Base-by-base conservation (phyloP, 2,329 filamentous ascomycete species). In the Penicillium sp. region DNA sequence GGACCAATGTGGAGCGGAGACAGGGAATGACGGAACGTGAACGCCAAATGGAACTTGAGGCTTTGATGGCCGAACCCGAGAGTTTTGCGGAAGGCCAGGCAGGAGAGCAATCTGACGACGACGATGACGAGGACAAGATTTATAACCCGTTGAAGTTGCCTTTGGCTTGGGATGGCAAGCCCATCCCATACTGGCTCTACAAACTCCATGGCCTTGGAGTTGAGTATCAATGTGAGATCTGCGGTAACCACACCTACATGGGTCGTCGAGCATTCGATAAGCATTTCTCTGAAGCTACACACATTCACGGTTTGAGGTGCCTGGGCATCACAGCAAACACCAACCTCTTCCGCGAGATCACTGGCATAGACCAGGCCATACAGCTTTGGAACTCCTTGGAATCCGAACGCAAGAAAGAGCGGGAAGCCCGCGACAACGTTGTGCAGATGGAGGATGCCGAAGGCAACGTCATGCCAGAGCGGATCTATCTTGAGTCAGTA, bases 241-340 rank as follows among this genome's bases (percentile, higher is more conserved):
- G 94, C 68, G 94, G 94, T 50, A 97, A 97, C 73, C 96, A 91
- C 66, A 91, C 96, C n/a, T 97, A 97, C 76, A 96, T 96, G 88
- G 94, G 94, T 14, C 83, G 94, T 22, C 84, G 94, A 44, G 92
- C 92, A 1, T 99, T 96, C 64, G 94, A 99, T 69, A 99, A 99
- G 78, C 94, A 99, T 71, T 99, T 99, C 76, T 95, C 92, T 61
- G 94, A 99, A 72, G 86, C 89, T 8, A 80, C 91, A 47, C 94
- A 99, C 68, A 88, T 97, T 44, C 94, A 96, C 68, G 94, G 94
- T 0, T 76, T 99, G 60, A 94, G 95, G 71, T 96, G 92, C 67
- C 76, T 99, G 45, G 95, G 95, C 18, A 94, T 99, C 68, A 95
- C 87, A 7, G 71, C 74, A 10, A 94, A 95, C 67, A 91, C 91